Evolutionary conservation across 495 filamentous ascomycete species (phyloP).

Genomic region (Xylaria scruposa): DNA sequence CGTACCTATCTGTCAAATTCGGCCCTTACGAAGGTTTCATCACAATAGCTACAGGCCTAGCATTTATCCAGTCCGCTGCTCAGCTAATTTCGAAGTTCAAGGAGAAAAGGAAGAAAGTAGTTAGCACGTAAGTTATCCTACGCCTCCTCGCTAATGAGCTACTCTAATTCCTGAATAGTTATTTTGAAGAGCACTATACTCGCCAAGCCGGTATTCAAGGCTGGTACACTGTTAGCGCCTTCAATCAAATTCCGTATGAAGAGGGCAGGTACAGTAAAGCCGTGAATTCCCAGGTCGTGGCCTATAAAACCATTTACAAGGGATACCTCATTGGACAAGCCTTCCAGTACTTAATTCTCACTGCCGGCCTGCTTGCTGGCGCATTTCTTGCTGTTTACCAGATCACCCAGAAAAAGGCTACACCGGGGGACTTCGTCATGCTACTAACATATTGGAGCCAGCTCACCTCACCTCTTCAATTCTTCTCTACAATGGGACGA

Average conservation of each 20-base stretch:
- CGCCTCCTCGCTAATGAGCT: not conserved
- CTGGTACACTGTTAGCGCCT: conserved; percentile 74
- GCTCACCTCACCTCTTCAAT: conserved; percentile 64
- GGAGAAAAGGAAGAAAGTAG: conserved; percentile 48
- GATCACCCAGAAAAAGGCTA: conserved; percentile 60
- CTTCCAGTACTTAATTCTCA: conserved; percentile 66
- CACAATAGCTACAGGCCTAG: conserved; percentile 63
- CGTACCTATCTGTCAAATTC: conserved; percentile 72
- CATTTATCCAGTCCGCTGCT: conserved; percentile 69
- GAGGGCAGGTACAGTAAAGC: conserved; percentile 63
- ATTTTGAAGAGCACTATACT: conserved; percentile 64
- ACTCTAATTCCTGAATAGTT: conserved; percentile 34
- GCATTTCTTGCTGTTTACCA: conserved; percentile 73
- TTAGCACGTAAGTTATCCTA: conserved; percentile 36
- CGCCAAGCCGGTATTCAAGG: conserved; percentile 69
- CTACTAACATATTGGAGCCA: conserved; percentile 74
- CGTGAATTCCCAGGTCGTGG: conserved; percentile 50
- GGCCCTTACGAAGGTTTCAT: conserved; percentile 78
- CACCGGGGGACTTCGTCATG: conserved; percentile 73
- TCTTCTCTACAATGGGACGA: conserved; percentile 67
- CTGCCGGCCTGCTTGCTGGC: conserved; percentile 66
- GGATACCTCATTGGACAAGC: conserved; percentile 54
- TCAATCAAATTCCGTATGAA: conserved; percentile 74
- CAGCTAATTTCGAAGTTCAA: conserved; percentile 56
- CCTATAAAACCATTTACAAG: conserved; percentile 47